Evolutionary conservation across 2,329 filamentous ascomycete species (phyloP).

Genomic region (Diaporthe eres): DNA sequence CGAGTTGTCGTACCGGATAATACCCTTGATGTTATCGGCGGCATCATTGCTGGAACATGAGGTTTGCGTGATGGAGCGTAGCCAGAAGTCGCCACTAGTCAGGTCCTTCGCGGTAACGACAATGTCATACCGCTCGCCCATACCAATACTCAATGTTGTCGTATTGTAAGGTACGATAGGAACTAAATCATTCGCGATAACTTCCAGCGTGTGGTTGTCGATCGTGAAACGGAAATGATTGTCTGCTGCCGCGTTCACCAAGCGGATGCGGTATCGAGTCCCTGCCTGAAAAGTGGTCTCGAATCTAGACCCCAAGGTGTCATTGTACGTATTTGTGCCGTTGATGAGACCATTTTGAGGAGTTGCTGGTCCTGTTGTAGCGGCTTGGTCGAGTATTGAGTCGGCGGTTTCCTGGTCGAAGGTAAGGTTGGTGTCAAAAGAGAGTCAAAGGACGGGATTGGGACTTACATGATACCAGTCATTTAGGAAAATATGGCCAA

Average conservation of each 20-base stretch:
- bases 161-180: slow-evolving; percentile 63
- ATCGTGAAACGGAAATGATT: slow-evolving; percentile 51
- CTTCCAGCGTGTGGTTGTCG: slow-evolving; percentile 61
- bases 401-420: slow-evolving; percentile 58
- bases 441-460: no score
- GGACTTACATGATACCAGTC: slow-evolving; percentile 60
- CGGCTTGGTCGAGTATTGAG: slow-evolving; percentile 50
- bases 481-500: slow-evolving; percentile 69
- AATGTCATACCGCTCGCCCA: slow-evolving; percentile 64
- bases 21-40: slow-evolving; percentile 61
- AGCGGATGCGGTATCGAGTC: slow-evolving; percentile 53
- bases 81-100: slow-evolving; percentile 58
- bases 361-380: slow-evolving; percentile 51
- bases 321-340: slow-evolving; percentile 56
- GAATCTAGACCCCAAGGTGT: slow-evolving; percentile 52
- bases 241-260: slow-evolving; percentile 34
- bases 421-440: not conserved
- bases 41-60: slow-evolving; percentile 58
- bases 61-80: slow-evolving; percentile 60
- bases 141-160: slow-evolving; percentile 60
- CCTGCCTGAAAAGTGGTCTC: slow-evolving; percentile 57
- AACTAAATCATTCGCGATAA: slow-evolving; percentile 64
- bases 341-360: slow-evolving; percentile 62
- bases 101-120: slow-evolving; percentile 55
- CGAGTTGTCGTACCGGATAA: slow-evolving; percentile 58